These are phyloP conservation scores for Salix exigua DNA, from an alignment of 345 rosid species.

Conservation along the genomic window DNA sequence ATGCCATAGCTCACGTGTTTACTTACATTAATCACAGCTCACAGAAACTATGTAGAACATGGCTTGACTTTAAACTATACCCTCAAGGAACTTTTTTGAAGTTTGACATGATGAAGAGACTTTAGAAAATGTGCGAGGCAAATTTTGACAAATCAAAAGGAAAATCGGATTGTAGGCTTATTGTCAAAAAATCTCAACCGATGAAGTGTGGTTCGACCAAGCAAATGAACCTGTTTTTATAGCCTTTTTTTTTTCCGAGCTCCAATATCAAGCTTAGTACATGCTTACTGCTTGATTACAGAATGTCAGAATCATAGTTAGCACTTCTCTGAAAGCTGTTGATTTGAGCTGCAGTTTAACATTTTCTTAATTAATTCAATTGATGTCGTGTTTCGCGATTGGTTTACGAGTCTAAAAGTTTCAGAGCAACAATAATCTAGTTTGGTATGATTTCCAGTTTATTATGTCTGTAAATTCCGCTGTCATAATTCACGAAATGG, in stretches of 20 bases:
- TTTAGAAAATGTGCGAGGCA: background rate
- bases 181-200: background rate
- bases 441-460: background rate
- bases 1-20: constrained; percentile 29
- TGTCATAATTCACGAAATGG: background rate
- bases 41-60: too few species aligned
- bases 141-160: background rate
- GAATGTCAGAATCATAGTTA: background rate
- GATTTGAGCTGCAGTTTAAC: background rate
- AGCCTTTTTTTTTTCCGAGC: too few species aligned
- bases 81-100: too few species aligned
- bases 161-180: too few species aligned
- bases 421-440: background rate
- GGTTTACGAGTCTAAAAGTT: background rate
- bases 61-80: too few species aligned
- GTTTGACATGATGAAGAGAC: background rate
- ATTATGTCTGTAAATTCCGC: background rate
- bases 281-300: background rate
- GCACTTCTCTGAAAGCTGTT: background rate
- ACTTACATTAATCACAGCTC: background rate
- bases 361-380: background rate
- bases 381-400: background rate
- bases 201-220: background rate
- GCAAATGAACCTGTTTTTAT: background rate
- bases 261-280: too few species aligned